phyloP scores from a whole-genome alignment of 1,284 basidiomycete species.

The Ganoderma boninense region DNA sequence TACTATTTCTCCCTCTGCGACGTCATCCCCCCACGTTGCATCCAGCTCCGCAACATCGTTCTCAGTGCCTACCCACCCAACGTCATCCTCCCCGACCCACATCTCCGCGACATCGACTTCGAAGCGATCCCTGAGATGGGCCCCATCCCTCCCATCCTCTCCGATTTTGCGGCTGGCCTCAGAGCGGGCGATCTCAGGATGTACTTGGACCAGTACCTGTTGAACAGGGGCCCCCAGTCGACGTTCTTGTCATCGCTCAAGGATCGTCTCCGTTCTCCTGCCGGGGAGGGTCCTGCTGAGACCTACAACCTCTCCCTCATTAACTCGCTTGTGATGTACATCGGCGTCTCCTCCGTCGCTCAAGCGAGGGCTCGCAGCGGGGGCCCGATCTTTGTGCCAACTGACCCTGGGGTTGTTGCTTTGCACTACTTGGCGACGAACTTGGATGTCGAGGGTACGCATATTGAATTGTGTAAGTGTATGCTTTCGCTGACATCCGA shows the following conservation, averaged over 20 bases:
- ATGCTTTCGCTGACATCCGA: slow-evolving; percentile 4
- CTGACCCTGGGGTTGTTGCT: slow-evolving; percentile 84
- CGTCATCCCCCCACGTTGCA: slow-evolving; percentile 90
- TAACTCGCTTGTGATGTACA: slow-evolving; percentile 95
- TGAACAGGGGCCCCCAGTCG: slow-evolving; percentile 66
- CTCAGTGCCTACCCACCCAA: slow-evolving; percentile 96
- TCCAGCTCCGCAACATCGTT: slow-evolving; percentile 97
- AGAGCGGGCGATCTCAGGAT: slow-evolving; percentile 81
- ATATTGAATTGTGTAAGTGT: not conserved
- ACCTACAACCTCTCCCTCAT: slow-evolving; percentile 90
- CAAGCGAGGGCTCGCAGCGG: slow-evolving; percentile 86
- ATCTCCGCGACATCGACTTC: slow-evolving; percentile 75
- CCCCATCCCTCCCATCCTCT: slow-evolving; percentile 88
- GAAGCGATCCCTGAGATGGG: slow-evolving; percentile 88
- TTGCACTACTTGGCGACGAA: slow-evolving; percentile 85
- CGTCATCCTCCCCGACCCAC: slow-evolving; percentile 88
- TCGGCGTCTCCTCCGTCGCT: slow-evolving; percentile 89
- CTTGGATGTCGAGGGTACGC: slow-evolving; percentile 88
- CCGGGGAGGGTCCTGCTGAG: slow-evolving; percentile 62
- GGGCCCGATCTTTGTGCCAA: slow-evolving; percentile 79
- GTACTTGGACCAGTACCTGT: slow-evolving; percentile 85
- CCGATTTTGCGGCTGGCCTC: slow-evolving; percentile 87
- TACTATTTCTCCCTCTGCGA: slow-evolving; percentile 97
- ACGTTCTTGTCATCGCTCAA: slow-evolving; percentile 84
- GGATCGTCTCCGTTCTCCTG: slow-evolving; percentile 74